A percentile compares a stretch with the other conserved stretches of the same genome.
Conservation (phyloP, 345 rosid species). For the Lumnitzera littorea region DNA sequence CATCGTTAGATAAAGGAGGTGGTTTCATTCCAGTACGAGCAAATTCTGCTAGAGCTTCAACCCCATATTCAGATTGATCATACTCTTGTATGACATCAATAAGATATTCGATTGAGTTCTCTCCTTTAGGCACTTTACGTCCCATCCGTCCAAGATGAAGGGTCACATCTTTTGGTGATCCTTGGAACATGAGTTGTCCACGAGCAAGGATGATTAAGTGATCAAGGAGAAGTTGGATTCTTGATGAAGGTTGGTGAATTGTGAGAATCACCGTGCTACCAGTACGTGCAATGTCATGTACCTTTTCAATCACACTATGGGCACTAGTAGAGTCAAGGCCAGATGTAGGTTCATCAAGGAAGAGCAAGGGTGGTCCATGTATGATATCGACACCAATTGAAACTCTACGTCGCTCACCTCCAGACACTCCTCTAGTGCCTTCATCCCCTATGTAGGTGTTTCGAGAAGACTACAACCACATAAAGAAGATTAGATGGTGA, state of each 20-base stretch:
- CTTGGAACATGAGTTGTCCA: constrained; percentile 66
- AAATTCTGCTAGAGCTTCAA: constrained; percentile 43
- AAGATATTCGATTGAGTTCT: constrained; percentile 46
- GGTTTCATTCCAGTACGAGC: constrained; percentile 47
- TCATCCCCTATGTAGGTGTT: constrained; percentile 45
- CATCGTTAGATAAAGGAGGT: constrained; percentile 27
- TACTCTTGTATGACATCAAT: constrained; percentile 60
- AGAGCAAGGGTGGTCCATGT: constrained; percentile 51
- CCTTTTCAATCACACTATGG: constrained; percentile 53
- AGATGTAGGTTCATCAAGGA: constrained; percentile 73
- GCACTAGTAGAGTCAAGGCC: constrained; percentile 68
- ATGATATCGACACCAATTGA: constrained; percentile 60
- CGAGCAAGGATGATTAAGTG: constrained; percentile 60
- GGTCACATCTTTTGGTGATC: constrained; percentile 42
- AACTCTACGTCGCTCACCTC: constrained; percentile 61
- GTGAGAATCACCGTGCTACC: constrained; percentile 69
- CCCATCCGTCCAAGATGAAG: constrained; percentile 50
- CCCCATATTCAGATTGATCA: constrained; percentile 47
- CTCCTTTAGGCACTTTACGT: constrained; percentile 46
- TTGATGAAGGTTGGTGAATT: constrained; percentile 58
- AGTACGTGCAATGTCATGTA: constrained; percentile 49
- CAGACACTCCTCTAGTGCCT: constrained; percentile 54
- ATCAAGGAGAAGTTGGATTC: constrained; percentile 50
- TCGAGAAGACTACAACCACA: constrained; percentile 19
- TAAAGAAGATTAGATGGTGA: constrained; percentile 10